Conservation (phyloP, 75 land plant genomes). For the Pseudotsuga menziesii region DNA sequence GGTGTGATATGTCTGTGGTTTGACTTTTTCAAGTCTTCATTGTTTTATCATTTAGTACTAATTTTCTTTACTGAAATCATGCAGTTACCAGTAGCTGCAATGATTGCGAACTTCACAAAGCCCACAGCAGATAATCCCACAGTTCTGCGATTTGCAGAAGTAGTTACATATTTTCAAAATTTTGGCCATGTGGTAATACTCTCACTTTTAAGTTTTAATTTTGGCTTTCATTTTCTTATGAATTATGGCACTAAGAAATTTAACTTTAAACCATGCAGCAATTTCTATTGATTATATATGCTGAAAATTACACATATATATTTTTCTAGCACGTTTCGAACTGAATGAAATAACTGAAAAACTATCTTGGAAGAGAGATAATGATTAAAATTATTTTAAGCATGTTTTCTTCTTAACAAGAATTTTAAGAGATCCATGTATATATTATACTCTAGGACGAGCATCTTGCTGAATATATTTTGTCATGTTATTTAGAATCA, state of each 20-base stretch:
- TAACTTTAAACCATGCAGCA: background rate
- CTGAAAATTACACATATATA: background rate
- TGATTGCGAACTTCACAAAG: constrained; percentile 67
- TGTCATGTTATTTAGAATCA: too few species aligned
- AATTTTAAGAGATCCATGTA: too few species aligned
- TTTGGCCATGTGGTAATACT: constrained; percentile 85
- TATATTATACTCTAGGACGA: too few species aligned
- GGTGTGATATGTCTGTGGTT: background rate
- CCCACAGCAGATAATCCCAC: constrained; percentile 38
- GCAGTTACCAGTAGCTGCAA: constrained; percentile 77
- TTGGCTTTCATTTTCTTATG: background rate
- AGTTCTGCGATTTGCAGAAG: constrained; percentile 68
- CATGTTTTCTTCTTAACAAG: too few species aligned
- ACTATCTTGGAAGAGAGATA: too few species aligned
- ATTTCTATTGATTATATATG: background rate
- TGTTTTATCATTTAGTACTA: background rate
- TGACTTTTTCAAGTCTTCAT: background rate
- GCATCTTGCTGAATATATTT: too few species aligned
- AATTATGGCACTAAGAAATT: background rate
- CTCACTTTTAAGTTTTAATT: background rate
- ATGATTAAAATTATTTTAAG: too few species aligned
- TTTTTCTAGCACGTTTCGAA: background rate
- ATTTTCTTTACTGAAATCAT: background rate
- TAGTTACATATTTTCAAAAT: constrained; percentile 81
- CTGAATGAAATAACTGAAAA: background rate